Base-by-base conservation (phyloP, 768 basidiomycete species). In the Podaxis carcinomalis region DNA sequence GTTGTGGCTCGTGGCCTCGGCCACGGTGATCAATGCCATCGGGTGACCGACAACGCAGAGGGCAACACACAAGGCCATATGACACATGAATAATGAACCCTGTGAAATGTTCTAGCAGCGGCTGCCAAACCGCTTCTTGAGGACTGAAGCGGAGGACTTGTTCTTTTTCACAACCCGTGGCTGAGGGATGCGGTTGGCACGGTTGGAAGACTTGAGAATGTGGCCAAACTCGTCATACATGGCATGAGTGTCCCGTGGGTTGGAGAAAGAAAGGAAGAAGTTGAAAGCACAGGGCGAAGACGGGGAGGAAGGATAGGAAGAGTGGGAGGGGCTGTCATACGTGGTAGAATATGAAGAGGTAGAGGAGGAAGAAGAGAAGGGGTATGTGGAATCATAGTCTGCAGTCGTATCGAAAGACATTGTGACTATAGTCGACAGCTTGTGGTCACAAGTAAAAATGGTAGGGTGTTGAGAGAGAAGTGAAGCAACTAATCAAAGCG, bases 401-500 rank as follows among this genome's bases (percentile, higher is more conserved):
- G 28, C 27, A 14, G 51, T 10, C 19, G 63, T 44, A 32, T 50
- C 54, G 63, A 56, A 57, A 52, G 63, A 46, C 58, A 61, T 61
- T 14, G 59, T 37, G 7, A 32, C 6, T 32, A 32, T 32, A 27
- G n/a, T n/a, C 21, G 32, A 25, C 23, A 39, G 19, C 13, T 51
- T 51, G 16, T 44, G 16, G 6, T n/a, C 42, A 19, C 6, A 5
- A 19, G 42, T 16, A 44, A 5, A n/a, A 44, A 13, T 19, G 27
- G 28, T 7, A 32, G 28, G 28, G 28, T 32, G 6, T 32, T 32
- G 6, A n/a, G 32, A 27, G 25, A 32, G 47, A 61, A 63, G 59
- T 58, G 51, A 28, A 61, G 63, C 63, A 55, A 64, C 63, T 64
- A 64, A 46, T 64, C 63, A 64, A 64, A 61, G 63, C 52, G 63